phyloP scores from a whole-genome alignment of 306 rosid genomes.

The Castanea crenata region DNA sequence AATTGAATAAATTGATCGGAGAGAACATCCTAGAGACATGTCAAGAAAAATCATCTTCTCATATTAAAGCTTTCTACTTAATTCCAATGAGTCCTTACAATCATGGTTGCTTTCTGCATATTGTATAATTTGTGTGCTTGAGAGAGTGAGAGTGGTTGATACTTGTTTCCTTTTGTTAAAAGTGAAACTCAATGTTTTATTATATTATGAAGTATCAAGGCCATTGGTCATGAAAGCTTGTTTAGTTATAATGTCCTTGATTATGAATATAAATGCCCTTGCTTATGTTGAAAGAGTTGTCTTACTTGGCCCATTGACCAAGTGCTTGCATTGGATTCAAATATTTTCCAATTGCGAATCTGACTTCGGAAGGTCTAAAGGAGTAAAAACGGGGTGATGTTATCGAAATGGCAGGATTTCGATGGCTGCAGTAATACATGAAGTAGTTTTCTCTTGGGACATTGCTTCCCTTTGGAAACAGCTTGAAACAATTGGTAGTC shows the following conservation, averaged over 20 bases:
- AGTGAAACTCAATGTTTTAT: conserved; percentile 16
- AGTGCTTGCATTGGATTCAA: background rate
- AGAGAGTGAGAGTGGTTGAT: background rate
- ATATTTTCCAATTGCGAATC: background rate
- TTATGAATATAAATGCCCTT: background rate
- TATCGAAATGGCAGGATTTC: no score
- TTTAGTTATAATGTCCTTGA: background rate
- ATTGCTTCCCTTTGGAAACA: no score
- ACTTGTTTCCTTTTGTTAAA: conserved; percentile 4
- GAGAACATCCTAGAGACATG: conserved; percentile 17
- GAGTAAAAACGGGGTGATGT: no score
- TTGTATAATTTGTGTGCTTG: conserved; percentile 21
- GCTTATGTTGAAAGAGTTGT: background rate
- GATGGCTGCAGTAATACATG: background rate
- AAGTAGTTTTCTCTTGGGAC: background rate
- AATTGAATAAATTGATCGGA: conserved; percentile 24
- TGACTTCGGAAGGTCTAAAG: background rate
- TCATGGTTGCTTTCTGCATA: conserved; percentile 19
- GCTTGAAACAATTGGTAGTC: no score
- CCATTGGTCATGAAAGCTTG: background rate
- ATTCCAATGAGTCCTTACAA: conserved; percentile 2
- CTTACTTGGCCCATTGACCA: no score
- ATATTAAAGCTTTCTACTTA: conserved; percentile 25
- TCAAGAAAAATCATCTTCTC: conserved; percentile 9
- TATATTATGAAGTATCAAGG: conserved; percentile 9